These are phyloP conservation scores for Blastobotrys proliferans DNA, from an alignment of 1,139 yeast species.

Conservation along the genomic window DNA sequence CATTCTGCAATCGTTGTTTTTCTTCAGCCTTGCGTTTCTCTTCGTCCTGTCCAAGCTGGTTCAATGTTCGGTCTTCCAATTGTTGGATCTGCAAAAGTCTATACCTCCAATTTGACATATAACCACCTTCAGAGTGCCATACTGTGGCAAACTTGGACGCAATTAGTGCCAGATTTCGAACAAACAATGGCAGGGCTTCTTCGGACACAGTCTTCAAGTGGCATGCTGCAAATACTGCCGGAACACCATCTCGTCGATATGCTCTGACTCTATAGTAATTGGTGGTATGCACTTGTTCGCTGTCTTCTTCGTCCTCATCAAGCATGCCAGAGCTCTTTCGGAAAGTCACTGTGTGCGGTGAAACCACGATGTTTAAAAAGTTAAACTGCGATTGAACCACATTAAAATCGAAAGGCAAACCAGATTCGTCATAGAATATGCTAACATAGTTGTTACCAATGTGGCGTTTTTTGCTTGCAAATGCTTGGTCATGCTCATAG, in stretches of 20 bases:
- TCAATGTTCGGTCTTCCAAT: slow-evolving; percentile 41
- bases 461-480: slow-evolving; percentile 69
- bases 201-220: slow-evolving; percentile 67
- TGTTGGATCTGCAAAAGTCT: slow-evolving; percentile 54
- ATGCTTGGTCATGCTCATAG: slow-evolving; percentile 41
- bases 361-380: slow-evolving; percentile 71
- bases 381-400: slow-evolving; percentile 75
- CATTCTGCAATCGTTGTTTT: neutral
- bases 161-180: slow-evolving; percentile 62
- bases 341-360: slow-evolving; percentile 49
- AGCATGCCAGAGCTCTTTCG: slow-evolving; percentile 11
- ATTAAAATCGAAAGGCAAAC: slow-evolving; percentile 63
- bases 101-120: slow-evolving; percentile 61
- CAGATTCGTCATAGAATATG: slow-evolving; percentile 74
- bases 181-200: slow-evolving; percentile 55
- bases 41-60: slow-evolving; percentile 4
- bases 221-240: slow-evolving; percentile 71
- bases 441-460: slow-evolving; percentile 84
- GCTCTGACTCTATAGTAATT: slow-evolving; percentile 57
- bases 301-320: slow-evolving; percentile 7
- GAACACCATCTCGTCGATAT: slow-evolving; percentile 63
- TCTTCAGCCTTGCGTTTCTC: slow-evolving; percentile 6
- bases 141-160: slow-evolving; percentile 72
- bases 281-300: slow-evolving; percentile 1
- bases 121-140: slow-evolving; percentile 60